Evolutionary conservation across 306 rosid genomes (phyloP).

Genomic region (Quercus cerris): DNA sequence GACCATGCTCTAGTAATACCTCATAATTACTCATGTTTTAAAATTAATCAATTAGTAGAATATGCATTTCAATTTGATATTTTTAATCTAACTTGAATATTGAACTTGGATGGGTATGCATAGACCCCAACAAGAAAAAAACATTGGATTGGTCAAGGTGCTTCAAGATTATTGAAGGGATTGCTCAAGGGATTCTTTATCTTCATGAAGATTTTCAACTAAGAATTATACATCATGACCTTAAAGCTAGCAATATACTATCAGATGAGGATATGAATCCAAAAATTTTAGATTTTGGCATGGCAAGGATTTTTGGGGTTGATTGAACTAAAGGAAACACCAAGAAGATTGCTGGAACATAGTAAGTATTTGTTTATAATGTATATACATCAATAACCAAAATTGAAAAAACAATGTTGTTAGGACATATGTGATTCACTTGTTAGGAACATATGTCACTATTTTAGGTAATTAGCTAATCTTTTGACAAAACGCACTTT

Average conservation of each 20-base stretch:
- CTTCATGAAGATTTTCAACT: too few relatives aligned
- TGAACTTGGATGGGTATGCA: not conserved
- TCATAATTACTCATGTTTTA: too few relatives aligned
- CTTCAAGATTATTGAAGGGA: slow-evolving; percentile 26
- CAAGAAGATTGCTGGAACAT: slow-evolving; percentile 35
- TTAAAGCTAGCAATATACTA: slow-evolving; percentile 37
- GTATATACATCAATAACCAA: too few relatives aligned
- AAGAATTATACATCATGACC: slow-evolving; percentile 11
- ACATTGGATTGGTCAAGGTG: too few relatives aligned
- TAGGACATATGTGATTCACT: too few relatives aligned
- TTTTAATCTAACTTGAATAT: not conserved
- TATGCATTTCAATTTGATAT: too few relatives aligned
- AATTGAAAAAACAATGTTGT: too few relatives aligned
- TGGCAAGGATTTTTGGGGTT: slow-evolving; percentile 28
- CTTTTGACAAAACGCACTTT: too few relatives aligned
- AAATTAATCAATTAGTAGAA: too few relatives aligned
- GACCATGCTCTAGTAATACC: too few relatives aligned
- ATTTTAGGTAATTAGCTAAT: too few relatives aligned
- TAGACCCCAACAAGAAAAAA: slow-evolving; percentile 15
- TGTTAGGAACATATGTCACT: too few relatives aligned
- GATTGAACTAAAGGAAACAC: slow-evolving; percentile 30
- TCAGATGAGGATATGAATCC: slow-evolving; percentile 34
- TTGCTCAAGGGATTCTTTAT: slow-evolving; percentile 7
- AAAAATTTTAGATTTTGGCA: slow-evolving; percentile 44
- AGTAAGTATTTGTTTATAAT: slow-evolving; percentile 26